phyloP scores from a whole-genome alignment of 352 stramenopile genomes.

The Lagenidium sp. region DNA sequence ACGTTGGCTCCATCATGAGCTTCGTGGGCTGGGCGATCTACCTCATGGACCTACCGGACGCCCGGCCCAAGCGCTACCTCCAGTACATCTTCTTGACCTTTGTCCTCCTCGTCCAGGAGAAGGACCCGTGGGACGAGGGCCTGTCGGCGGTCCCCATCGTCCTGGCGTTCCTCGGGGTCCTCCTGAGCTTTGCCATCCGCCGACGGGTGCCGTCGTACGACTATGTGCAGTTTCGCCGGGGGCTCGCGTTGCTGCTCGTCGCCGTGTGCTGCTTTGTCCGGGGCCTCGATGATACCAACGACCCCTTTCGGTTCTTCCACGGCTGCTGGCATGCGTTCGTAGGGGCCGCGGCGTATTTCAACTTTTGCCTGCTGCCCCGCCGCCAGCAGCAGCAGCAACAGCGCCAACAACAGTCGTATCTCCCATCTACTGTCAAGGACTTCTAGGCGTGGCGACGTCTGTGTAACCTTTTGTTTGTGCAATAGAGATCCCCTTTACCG shows the following conservation, averaged over 20 bases:
- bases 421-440: too few relatives aligned
- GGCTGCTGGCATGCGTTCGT: slow-evolving; percentile 76
- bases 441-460: too few relatives aligned
- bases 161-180: slow-evolving; percentile 28
- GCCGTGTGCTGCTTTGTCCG: slow-evolving; percentile 50
- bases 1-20: slow-evolving; percentile 79
- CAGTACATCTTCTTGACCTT: slow-evolving; percentile 60
- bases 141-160: slow-evolving; percentile 44
- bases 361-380: slow-evolving; percentile 51
- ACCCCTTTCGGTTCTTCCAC: slow-evolving; percentile 77
- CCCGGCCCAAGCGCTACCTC: slow-evolving; percentile 34
- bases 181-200: slow-evolving; percentile 29
- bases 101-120: slow-evolving; percentile 65
- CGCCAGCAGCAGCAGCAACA: too few relatives aligned
- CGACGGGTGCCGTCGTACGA: slow-evolving; percentile 43
- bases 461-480: too few relatives aligned
- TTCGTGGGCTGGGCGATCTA: slow-evolving; percentile 69
- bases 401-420: too few relatives aligned
- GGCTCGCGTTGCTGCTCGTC: slow-evolving; percentile 33
- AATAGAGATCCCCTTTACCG: too few relatives aligned
- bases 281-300: slow-evolving; percentile 59
- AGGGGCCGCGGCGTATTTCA: slow-evolving; percentile 58
- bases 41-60: slow-evolving; percentile 54
- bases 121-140: slow-evolving; percentile 64
- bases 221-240: slow-evolving; percentile 31